Evolutionary conservation across 805 yeast species (phyloP).

Genomic region (Saccharomycopsis sp.): DNA sequence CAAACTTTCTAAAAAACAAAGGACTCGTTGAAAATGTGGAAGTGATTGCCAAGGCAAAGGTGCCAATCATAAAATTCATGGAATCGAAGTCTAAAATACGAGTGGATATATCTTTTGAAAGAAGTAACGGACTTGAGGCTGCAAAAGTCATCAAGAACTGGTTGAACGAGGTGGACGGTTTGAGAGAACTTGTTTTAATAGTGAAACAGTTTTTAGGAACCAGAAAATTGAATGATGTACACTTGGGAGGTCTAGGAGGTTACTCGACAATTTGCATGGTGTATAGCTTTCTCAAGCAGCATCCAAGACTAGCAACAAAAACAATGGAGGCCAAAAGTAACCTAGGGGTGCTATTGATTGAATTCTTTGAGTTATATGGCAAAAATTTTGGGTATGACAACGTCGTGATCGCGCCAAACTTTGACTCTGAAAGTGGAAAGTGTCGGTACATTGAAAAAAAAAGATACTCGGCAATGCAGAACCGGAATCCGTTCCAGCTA

Average conservation of each 20-base stretch:
- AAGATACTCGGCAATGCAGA: conserved; percentile 46
- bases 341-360: conserved; percentile 78
- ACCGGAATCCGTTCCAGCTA: conserved; percentile 50
- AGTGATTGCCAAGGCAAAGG: conserved; percentile 84
- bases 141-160: conserved; percentile 72
- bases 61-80: conserved; percentile 87
- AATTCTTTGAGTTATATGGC: conserved; percentile 90
- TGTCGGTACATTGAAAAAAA: conserved; percentile 55
- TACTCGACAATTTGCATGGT: conserved; percentile 86
- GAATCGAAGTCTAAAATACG: conserved; percentile 66
- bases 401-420: conserved; percentile 56
- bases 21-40: conserved; percentile 67
- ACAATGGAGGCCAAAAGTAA: conserved; percentile 65
- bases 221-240: conserved; percentile 76
- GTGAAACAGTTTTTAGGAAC: conserved; percentile 80
- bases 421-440: conserved; percentile 42
- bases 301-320: conserved; percentile 66
- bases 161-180: conserved; percentile 66
- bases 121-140: conserved; percentile 74
- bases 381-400: conserved; percentile 79
- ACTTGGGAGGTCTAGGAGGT: conserved; percentile 92
- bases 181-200: conserved; percentile 73
- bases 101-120: conserved; percentile 86
- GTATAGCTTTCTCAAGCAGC: conserved; percentile 68
- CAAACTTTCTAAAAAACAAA: conserved; percentile 57